These are phyloP conservation scores for Trypanosoma vivax DNA, from an alignment of 208 protist species.

Conservation along the genomic window DNA sequence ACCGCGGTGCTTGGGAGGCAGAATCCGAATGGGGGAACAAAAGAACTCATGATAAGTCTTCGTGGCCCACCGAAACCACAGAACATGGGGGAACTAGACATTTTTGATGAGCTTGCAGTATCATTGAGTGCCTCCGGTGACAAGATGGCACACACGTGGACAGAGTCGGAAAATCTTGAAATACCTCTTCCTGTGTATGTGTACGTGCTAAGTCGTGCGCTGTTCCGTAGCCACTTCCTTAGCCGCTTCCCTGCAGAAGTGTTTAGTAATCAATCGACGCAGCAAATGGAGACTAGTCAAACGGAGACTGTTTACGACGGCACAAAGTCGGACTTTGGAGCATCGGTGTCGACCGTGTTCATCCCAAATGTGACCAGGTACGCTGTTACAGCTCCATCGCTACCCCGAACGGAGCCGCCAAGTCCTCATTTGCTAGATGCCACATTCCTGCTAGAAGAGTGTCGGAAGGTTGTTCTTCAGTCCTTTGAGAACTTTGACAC, in stretches of 20 bases:
- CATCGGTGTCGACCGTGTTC: no score
- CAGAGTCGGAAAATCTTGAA: conserved; percentile 6
- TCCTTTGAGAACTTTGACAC: conserved; percentile 59
- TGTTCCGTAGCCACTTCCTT: conserved; percentile 55
- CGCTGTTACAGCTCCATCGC: background rate
- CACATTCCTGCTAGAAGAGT: conserved; percentile 21
- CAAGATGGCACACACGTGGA: background rate
- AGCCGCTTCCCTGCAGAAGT: conserved; percentile 36
- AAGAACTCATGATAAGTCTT: conserved; percentile 2
- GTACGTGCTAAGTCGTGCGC: conserved; percentile 59
- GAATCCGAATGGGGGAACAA: background rate
- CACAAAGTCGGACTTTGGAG: background rate
- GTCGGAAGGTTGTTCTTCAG: conserved; percentile 34
- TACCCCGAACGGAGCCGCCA: background rate
- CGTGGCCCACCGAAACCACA: conserved; percentile 4
- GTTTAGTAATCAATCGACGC: conserved; percentile 14
- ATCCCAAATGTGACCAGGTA: no score
- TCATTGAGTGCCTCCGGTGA: background rate
- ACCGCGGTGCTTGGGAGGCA: background rate
- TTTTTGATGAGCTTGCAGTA: conserved; percentile 6
- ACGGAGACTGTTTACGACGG: background rate
- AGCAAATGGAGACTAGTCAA: background rate
- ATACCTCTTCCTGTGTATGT: conserved; percentile 69
- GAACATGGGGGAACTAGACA: conserved; percentile 12
- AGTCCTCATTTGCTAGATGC: conserved; percentile 5